These are phyloP conservation scores for Tillandsia leiboldiana DNA, from an alignment of 176 grass and related monocot genomes.

Conservation along the genomic window DNA sequence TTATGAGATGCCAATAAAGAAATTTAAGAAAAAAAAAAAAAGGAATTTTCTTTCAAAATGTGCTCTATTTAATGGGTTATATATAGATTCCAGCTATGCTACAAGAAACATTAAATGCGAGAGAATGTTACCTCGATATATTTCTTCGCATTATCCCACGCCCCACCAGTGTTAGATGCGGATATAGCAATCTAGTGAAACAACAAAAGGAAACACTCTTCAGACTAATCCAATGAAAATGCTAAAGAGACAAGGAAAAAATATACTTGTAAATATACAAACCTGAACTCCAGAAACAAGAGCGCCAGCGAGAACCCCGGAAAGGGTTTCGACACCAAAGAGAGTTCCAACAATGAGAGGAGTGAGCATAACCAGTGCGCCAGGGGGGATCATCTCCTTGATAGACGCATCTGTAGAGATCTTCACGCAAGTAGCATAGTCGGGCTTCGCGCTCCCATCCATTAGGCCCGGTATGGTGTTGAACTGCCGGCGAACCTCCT, in stretches of 20 bases:
- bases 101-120: background rate
- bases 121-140: slow-evolving; percentile 66
- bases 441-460: slow-evolving; percentile 68
- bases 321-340: slow-evolving; percentile 77
- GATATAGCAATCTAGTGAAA: slow-evolving; percentile 64
- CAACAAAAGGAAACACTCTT: background rate
- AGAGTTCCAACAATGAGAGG: slow-evolving; percentile 78
- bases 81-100: background rate
- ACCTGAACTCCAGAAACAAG: slow-evolving; percentile 94
- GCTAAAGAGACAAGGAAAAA: background rate
- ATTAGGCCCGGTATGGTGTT: slow-evolving; percentile 71
- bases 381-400: slow-evolving; percentile 91
- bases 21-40: background rate
- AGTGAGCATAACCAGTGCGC: slow-evolving; percentile 75
- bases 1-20: background rate
- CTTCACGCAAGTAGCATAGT: slow-evolving; percentile 89
- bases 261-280: background rate
- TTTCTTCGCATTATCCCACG: slow-evolving; percentile 92
- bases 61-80: background rate
- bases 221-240: background rate
- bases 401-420: slow-evolving; percentile 93
- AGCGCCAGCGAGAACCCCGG: slow-evolving; percentile 79
- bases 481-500: slow-evolving; percentile 93
- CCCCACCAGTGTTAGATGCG: slow-evolving; percentile 86
- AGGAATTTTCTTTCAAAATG: background rate